These are phyloP conservation scores for Fraxinus platypoda DNA, from an alignment of 305 asterid species.

Conservation along the genomic window DNA sequence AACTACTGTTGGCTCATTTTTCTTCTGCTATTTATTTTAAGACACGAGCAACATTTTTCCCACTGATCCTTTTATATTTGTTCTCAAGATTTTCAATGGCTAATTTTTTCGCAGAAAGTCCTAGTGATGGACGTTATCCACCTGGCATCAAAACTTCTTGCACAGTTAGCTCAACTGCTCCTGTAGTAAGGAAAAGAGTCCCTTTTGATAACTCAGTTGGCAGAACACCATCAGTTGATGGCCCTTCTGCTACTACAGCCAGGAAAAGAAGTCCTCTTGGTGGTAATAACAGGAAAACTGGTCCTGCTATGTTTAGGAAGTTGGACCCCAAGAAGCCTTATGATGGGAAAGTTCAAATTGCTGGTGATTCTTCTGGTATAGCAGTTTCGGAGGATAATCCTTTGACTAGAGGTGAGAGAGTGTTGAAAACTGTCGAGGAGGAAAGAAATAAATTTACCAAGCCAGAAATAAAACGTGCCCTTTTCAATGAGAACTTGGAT, in stretches of 20 bases:
- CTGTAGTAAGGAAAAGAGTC: conserved; percentile 37
- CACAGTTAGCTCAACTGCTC: conserved; percentile 39
- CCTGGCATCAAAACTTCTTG: conserved; percentile 40
- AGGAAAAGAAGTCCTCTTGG: conserved; percentile 45
- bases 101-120: conserved; percentile 39
- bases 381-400: conserved; percentile 23
- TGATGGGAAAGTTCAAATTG: conserved; percentile 33
- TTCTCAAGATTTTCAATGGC: neutral
- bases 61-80: neutral
- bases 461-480: conserved; percentile 55
- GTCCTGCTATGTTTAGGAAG: conserved; percentile 70
- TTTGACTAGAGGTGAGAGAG: conserved; percentile 31
- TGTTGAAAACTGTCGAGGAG: conserved; percentile 28
- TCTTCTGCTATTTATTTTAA: neutral
- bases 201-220: conserved; percentile 23
- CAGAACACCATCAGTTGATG: conserved; percentile 36
- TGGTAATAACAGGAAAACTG: conserved; percentile 38
- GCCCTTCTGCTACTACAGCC: conserved; percentile 45
- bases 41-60: neutral
- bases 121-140: conserved; percentile 50
- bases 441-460: conserved; percentile 37
- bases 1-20: neutral
- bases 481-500: conserved; percentile 45
- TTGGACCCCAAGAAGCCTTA: conserved; percentile 65
- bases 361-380: conserved; percentile 32